Percentiles rank a stretch among this genome's conserved stretches.
phyloP scores from a whole-genome alignment of 179 eudicot species.

The Spergularia azorica region DNA sequence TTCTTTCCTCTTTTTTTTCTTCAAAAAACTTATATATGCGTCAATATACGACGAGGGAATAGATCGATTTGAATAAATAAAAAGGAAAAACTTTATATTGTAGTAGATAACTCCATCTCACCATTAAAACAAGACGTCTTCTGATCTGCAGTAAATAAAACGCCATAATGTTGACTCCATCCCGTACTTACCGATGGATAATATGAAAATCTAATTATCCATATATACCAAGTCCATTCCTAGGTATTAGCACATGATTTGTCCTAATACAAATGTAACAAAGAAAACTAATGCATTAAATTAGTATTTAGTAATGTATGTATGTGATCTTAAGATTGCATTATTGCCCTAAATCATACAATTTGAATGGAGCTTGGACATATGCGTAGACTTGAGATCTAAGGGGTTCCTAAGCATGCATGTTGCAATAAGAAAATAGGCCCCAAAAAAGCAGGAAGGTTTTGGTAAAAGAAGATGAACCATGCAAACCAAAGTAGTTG shows the following conservation, averaged over 20 bases:
- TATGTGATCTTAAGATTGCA: conserved; percentile 3
- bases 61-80: too few relatives aligned
- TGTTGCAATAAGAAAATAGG: conserved; percentile 17
- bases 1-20: too few relatives aligned
- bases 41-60: too few relatives aligned
- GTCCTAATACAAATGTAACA: not conserved
- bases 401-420: conserved; percentile 13
- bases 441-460: conserved; percentile 24
- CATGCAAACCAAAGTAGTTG: conserved; percentile 48
- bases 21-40: too few relatives aligned
- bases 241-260: not conserved
- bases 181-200: not conserved
- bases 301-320: too few relatives aligned
- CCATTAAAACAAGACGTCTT: too few relatives aligned
- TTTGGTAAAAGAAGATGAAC: conserved; percentile 53
- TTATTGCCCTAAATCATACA: conserved; percentile 12
- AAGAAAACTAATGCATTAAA: not conserved
- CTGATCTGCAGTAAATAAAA: too few relatives aligned
- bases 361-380: conserved; percentile 17
- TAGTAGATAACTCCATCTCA: too few relatives aligned
- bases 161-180: not conserved
- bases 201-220: not conserved
- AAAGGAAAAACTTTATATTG: too few relatives aligned
- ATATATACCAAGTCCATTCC: not conserved
- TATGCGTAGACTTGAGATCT: conserved; percentile 16